phyloP scores from a whole-genome alignment of 768 basidiomycete species.

The Boletus rubescentipes region DNA sequence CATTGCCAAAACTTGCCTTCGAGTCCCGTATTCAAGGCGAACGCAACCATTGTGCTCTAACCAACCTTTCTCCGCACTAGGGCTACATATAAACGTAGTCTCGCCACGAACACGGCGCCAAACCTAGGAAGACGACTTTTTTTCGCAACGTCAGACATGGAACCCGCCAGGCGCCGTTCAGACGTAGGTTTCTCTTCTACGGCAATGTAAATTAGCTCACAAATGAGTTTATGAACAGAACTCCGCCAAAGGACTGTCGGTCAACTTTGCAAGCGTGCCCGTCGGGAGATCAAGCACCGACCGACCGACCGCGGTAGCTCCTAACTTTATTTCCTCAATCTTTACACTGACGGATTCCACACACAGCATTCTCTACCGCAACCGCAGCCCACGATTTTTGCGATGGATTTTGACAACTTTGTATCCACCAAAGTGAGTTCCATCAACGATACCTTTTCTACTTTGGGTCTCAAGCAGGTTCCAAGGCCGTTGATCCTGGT shows the following conservation, averaged over 20 bases:
- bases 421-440: conserved; percentile 7
- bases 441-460: not conserved
- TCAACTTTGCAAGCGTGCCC: not conserved
- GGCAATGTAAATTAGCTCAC: not conserved
- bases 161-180: not conserved
- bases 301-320: conserved; percentile 4
- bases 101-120: not conserved
- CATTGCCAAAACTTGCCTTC: conserved; percentile 4
- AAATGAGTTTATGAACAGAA: conserved; percentile 4
- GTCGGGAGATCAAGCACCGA: not conserved
- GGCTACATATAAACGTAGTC: conserved; percentile 14
- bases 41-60: not conserved
- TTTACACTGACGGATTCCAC: not conserved
- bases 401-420: conserved; percentile 2
- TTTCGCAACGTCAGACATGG: conserved; percentile 4
- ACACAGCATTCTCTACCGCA: conserved; percentile 4
- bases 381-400: conserved; percentile 11
- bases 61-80: not conserved
- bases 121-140: not conserved
- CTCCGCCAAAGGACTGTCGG: not conserved
- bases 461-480: not conserved
- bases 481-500: not conserved
- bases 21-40: conserved; percentile 1
- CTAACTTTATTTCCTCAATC: not conserved
- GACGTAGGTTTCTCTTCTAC: conserved; percentile 10